A percentile compares a stretch with the other conserved stretches of the same genome.
These are phyloP conservation scores for Saururus chinensis DNA, from an alignment of 164 flowering plant genomes.

Conservation along the genomic window DNA sequence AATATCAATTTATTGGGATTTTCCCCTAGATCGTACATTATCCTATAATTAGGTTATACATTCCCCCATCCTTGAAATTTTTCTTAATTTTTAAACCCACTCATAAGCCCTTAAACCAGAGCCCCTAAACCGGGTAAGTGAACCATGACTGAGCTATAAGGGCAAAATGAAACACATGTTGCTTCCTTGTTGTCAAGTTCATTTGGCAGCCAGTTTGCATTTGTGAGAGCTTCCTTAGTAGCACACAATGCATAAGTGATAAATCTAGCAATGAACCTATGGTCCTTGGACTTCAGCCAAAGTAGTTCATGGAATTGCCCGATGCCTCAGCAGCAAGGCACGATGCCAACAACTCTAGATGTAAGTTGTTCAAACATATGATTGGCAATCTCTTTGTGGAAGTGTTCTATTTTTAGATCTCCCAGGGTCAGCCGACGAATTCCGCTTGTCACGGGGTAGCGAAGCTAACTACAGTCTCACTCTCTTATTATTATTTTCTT, in stretches of 20 bases:
- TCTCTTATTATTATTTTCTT: too few relatives aligned
- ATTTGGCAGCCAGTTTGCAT: slow-evolving; percentile 78
- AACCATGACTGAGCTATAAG: too few relatives aligned
- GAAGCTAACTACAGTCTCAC: too few relatives aligned
- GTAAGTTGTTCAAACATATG: slow-evolving; percentile 66
- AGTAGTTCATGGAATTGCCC: slow-evolving; percentile 62
- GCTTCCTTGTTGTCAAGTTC: slow-evolving; percentile 58
- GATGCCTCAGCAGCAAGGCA: slow-evolving; percentile 51
- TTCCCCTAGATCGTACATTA: too few relatives aligned
- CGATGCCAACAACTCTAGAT: slow-evolving; percentile 86
- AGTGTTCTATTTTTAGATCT: slow-evolving; percentile 66
- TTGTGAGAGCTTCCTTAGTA: slow-evolving; percentile 85
- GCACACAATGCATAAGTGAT: slow-evolving; percentile 91
- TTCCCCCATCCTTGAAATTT: too few relatives aligned
- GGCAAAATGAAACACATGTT: too few relatives aligned
- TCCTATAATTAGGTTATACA: too few relatives aligned
- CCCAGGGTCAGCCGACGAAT: slow-evolving; percentile 50
- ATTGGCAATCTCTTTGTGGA: slow-evolving; percentile 50
- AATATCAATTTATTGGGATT: too few relatives aligned
- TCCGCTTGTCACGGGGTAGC: too few relatives aligned
- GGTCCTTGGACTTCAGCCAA: slow-evolving; percentile 82
- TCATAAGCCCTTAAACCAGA: too few relatives aligned
- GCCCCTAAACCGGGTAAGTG: too few relatives aligned
- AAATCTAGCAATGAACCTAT: slow-evolving; percentile 76
- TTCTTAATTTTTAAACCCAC: too few relatives aligned